Percentiles rank a stretch among this genome's conserved stretches.
Evolutionary conservation across 345 rosid species (phyloP).

Genomic region (Rhodamnia rubescens): DNA sequence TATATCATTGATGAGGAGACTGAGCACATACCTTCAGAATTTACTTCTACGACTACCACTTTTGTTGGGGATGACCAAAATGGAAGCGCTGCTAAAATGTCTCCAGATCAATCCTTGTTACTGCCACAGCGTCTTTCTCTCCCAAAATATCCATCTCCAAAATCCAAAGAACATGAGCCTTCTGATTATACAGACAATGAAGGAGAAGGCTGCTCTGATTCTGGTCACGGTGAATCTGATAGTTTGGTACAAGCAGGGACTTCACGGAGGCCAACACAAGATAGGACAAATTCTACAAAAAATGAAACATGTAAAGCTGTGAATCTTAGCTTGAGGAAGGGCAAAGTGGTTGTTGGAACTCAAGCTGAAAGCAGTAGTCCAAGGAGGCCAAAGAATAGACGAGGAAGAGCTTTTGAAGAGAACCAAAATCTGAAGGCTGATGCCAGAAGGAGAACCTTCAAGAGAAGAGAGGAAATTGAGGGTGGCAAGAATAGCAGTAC

Average conservation of each 20-base stretch:
- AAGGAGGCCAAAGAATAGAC: constrained; percentile 59
- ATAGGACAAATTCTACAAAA: constrained; percentile 9
- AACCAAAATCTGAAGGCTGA: constrained; percentile 21
- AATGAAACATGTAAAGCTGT: constrained; percentile 18
- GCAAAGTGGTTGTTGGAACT: constrained; percentile 36
- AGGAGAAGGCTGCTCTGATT: constrained; percentile 25
- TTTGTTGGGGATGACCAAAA: constrained; percentile 8
- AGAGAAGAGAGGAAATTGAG: constrained; percentile 25
- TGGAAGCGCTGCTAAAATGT: constrained; percentile 20
- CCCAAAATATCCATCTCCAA: constrained; percentile 11
- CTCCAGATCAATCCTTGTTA: constrained; percentile 6
- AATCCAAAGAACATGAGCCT: constrained; percentile 15
- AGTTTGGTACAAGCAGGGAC: constrained; percentile 7
- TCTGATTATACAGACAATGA: constrained; percentile 20
- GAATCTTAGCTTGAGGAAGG: constrained; percentile 54
- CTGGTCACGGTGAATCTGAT: constrained; percentile 25
- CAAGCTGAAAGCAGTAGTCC: constrained; percentile 39
- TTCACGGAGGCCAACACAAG: constrained; percentile 12
- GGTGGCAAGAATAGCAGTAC: constrained; percentile 1
- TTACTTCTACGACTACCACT: neutral
- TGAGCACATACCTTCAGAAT: constrained; percentile 26
- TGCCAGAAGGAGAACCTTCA: constrained; percentile 25
- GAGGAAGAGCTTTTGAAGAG: constrained; percentile 29
- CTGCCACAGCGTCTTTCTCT: neutral
- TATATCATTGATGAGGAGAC: constrained; percentile 52